phyloP scores from a whole-genome alignment of 208 protist genomes.

The Trypanosoma cruzi region DNA sequence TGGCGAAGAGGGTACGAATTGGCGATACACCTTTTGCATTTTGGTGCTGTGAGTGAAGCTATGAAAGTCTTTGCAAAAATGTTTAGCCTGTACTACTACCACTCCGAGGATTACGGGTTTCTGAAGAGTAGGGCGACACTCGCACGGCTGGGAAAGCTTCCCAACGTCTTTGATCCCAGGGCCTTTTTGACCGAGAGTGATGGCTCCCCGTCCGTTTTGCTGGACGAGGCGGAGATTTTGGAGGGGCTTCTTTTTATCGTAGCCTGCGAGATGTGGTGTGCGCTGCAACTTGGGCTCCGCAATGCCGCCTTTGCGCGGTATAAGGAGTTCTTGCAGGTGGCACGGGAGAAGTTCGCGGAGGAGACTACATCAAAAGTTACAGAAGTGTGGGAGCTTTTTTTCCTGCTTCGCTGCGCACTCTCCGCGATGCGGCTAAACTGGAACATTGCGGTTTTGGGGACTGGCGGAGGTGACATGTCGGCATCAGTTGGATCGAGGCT shows the following conservation, averaged over 20 bases:
- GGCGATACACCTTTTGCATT: slow-evolving; percentile 75
- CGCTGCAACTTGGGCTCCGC: slow-evolving; percentile 39
- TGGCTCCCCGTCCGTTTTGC: slow-evolving; percentile 54
- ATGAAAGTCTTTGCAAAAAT: slow-evolving; percentile 43
- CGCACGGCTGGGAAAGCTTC: slow-evolving; percentile 47
- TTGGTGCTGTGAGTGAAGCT: slow-evolving; percentile 63
- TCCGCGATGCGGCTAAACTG: slow-evolving; percentile 46
- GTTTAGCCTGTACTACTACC: slow-evolving; percentile 86
- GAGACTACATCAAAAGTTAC: slow-evolving; percentile 8
- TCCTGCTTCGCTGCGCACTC: slow-evolving; percentile 66
- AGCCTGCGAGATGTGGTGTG: slow-evolving; percentile 60
- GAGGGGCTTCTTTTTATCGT: slow-evolving; percentile 70
- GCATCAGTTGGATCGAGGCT: background rate
- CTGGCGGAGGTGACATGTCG: background rate
- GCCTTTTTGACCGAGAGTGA: slow-evolving; percentile 19
- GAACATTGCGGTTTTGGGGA: background rate
- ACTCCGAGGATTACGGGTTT: slow-evolving; percentile 85
- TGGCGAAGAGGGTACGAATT: slow-evolving; percentile 79
- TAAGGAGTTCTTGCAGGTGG: slow-evolving; percentile 59
- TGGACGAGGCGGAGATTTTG: slow-evolving; percentile 46
- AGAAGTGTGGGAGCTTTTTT: slow-evolving; percentile 49
- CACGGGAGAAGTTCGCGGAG: slow-evolving; percentile 76
- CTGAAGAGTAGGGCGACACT: slow-evolving; percentile 36
- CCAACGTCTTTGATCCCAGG: slow-evolving; percentile 53
- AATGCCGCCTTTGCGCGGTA: slow-evolving; percentile 42